These are phyloP conservation scores for Saccharomycopsis hybrid DNA, from an alignment of 1,139 yeast genomes.

Conservation along the genomic window DNA sequence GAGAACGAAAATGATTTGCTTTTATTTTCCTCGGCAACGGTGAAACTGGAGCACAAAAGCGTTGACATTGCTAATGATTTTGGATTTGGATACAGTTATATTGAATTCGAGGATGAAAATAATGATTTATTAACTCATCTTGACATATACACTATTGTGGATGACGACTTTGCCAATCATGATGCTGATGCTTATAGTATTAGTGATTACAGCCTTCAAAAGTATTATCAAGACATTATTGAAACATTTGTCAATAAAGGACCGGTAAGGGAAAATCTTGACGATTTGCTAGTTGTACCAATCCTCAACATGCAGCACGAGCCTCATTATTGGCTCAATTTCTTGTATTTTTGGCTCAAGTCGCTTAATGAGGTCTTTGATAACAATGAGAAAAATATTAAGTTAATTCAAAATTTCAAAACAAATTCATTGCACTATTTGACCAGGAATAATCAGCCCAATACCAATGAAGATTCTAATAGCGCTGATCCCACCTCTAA, in stretches of 20 bases:
- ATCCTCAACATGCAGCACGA: slow-evolving; percentile 4
- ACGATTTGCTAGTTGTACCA: slow-evolving; percentile 7
- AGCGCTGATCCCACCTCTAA: neutral
- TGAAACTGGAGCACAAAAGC: neutral
- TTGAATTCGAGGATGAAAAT: slow-evolving; percentile 5
- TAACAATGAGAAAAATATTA: neutral
- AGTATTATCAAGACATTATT: neutral
- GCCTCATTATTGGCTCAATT: slow-evolving; percentile 1
- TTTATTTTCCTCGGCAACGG: neutral
- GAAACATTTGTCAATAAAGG: neutral
- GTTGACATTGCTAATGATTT: slow-evolving; percentile 2
- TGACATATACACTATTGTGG: slow-evolving; percentile 7
- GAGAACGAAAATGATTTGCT: neutral
- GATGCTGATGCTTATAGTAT: neutral
- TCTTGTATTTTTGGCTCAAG: neutral
- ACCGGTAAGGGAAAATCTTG: neutral
- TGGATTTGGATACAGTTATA: slow-evolving; percentile 7
- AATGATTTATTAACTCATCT: slow-evolving; percentile 2
- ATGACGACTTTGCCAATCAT: neutral
- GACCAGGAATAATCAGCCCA: neutral
- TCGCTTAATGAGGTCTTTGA: neutral
- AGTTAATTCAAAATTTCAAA: slow-evolving; percentile 1
- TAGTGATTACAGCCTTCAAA: neutral
- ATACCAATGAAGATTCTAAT: neutral
- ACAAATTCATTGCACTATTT: neutral